These are phyloP conservation scores for Drechslera avenae DNA, from an alignment of 2,329 filamentous ascomycete species.

Conservation along the genomic window DNA sequence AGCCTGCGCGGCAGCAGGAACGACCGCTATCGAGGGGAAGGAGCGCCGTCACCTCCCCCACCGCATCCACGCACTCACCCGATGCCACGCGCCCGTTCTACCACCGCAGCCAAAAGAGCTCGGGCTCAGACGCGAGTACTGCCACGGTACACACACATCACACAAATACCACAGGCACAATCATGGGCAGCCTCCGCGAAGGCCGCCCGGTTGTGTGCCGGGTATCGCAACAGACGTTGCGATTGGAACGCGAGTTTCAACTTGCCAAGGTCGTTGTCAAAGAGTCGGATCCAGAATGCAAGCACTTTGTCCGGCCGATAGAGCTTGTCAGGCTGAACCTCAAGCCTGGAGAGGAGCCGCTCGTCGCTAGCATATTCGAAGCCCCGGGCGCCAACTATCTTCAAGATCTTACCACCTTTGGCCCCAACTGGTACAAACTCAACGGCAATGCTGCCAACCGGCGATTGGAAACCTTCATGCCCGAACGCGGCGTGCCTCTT, in stretches of 20 bases:
- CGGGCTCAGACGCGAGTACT: constrained; percentile 43
- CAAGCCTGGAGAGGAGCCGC: constrained; percentile 71
- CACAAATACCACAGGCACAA: constrained; percentile 57
- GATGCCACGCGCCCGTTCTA: constrained; percentile 38
- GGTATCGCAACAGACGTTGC: constrained; percentile 78
- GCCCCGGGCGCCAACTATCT: constrained; percentile 77
- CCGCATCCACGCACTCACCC: constrained; percentile 34
- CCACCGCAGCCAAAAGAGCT: constrained; percentile 39
- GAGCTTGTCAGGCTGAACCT: constrained; percentile 75
- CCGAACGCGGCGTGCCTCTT: constrained; percentile 67
- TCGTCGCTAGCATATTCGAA: constrained; percentile 82
- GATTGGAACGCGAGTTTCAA: constrained; percentile 86
- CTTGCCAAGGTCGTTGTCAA: constrained; percentile 74
- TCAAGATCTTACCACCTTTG: constrained; percentile 72
- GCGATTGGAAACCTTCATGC: constrained; percentile 17
- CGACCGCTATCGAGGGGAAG: constrained; percentile 34
- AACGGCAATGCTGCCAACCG: constrained; percentile 17
- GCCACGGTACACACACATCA: constrained; percentile 53
- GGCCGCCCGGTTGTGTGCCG: constrained; percentile 72
- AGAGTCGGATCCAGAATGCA: constrained; percentile 72
- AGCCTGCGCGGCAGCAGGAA: constrained; percentile 12
- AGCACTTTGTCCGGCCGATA: constrained; percentile 79
- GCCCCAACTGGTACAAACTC: constrained; percentile 61
- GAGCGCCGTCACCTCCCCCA: constrained; percentile 31
- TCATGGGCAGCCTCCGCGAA: constrained; percentile 49